These are phyloP conservation scores for Quercus aquifolioides DNA, from an alignment of 306 rosid genomes.

Conservation along the genomic window DNA sequence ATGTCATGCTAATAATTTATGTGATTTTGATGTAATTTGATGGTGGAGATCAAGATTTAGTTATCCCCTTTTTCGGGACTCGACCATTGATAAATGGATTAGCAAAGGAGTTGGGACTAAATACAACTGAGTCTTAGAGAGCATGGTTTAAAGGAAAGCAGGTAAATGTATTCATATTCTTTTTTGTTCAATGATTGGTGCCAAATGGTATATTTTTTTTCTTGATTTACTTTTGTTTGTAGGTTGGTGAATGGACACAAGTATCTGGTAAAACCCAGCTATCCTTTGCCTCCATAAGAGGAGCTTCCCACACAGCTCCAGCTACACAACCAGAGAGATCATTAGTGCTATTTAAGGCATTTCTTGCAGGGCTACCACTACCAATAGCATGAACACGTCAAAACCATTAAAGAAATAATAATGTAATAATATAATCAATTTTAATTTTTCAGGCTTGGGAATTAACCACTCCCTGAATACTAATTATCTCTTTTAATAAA, in stretches of 20 bases:
- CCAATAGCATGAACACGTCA: constrained; percentile 14
- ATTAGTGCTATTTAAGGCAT: constrained; percentile 4
- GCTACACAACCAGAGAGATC: constrained; percentile 31
- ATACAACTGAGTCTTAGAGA: constrained; percentile 25
- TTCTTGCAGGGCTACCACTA: constrained; percentile 25
- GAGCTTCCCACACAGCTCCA: constrained; percentile 25
- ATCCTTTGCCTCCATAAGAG: constrained; percentile 27
- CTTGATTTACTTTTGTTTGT: neutral
- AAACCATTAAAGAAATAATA: neutral
- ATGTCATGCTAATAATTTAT: too few relatives aligned
- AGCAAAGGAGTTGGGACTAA: constrained; percentile 17
- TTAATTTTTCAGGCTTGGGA: neutral
- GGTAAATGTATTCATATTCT: neutral
- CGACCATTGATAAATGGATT: constrained; percentile 9
- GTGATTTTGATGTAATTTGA: neutral
- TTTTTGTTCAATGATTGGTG: neutral
- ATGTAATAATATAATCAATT: neutral
- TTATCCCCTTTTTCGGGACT: constrained; percentile 15
- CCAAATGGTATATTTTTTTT: neutral
- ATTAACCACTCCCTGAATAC: too few relatives aligned
- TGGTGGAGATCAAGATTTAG: constrained; percentile 33
- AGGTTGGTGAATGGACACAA: constrained; percentile 42
- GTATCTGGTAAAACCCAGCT: constrained; percentile 9
- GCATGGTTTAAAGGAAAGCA: constrained; percentile 34
- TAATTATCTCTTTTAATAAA: too few relatives aligned